Evolutionary conservation across 805 yeast species (phyloP), one percentile per base, ranked within the genome.

Genomic region (Saccharomycopsis synnaedendra): DNA sequence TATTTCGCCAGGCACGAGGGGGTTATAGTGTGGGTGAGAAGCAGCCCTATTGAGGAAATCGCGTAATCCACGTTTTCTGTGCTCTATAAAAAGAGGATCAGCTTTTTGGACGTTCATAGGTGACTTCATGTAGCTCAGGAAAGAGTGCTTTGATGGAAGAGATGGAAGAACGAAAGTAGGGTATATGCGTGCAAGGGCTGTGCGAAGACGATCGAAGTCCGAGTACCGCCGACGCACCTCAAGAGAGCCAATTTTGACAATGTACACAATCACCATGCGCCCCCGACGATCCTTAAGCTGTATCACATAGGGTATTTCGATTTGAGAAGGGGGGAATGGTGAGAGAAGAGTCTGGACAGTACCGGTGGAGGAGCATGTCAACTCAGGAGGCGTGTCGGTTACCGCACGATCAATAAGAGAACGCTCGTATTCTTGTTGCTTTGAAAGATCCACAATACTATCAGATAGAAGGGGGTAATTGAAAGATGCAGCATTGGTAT

Each of bases 111-210:
- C 74, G 47, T 65, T 66, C 29, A 70, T 55, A 11, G 74, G 75
- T 45, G 64, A 67, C 42, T 67, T 53, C 41, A 71, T 61, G 52
- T 71, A 71, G 51, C 66, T 68, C 5, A 68, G 60, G n/a, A 84
- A 60, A 10, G 85, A 71, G 61, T 84, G 89, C 61, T 84, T 84
- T 67, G 81, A 85, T 0, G 98, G 98, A n/a, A 93, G 86, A 0
- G 97, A 95, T 2, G 98, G 97, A 1, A 93, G 75, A 3, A 93
- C 71, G 4, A 79, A 65, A 37, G 90, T 78, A 1, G 97, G 97
- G 57, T 85, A 88, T 33, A 85, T 66, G 57, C 79, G 79, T 4
- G 78, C 68, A 30, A 93, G 70, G 3, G 82, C 74, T 41, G 72
- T 78, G 46, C 96, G 67, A 32, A 93, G 70, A 47, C 83, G 75